phyloP scores from a whole-genome alignment of 805 yeast species.

The Danielia oregonensis region DNA sequence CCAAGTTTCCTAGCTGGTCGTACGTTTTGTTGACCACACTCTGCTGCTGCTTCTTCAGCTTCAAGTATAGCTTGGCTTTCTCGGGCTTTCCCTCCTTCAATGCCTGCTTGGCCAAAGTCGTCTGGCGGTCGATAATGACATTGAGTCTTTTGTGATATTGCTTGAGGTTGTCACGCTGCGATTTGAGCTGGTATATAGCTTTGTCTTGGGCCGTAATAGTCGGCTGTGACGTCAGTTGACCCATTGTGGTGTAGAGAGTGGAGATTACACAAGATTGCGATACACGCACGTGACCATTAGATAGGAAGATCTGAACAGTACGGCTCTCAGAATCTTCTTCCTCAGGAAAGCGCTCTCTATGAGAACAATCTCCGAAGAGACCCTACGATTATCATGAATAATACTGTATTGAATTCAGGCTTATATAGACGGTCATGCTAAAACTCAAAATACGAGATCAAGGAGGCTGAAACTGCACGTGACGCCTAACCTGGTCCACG shows the following conservation, averaged over 20 bases:
- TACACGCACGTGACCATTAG: constrained; percentile 1
- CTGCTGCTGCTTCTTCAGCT: constrained; percentile 80
- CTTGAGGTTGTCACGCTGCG: constrained; percentile 80
- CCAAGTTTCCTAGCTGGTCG: constrained; percentile 75
- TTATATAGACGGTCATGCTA: too few species aligned
- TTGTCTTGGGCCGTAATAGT: constrained; percentile 79
- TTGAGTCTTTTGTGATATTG: constrained; percentile 65
- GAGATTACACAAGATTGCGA: neutral
- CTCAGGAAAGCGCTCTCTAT: too few species aligned
- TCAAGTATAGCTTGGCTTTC: constrained; percentile 65
- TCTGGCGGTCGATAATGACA: constrained; percentile 58
- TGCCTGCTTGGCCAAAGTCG: constrained; percentile 53
- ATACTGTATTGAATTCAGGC: too few species aligned
- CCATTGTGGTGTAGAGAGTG: constrained; percentile 24
- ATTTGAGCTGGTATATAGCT: constrained; percentile 81
- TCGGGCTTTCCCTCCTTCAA: constrained; percentile 50
- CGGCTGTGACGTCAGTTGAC: constrained; percentile 44
- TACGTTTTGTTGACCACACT: constrained; percentile 66
- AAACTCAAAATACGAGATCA: too few species aligned
- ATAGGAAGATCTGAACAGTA: too few species aligned
- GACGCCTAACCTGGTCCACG: too few species aligned
- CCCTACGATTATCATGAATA: too few species aligned
- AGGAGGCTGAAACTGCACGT: too few species aligned
- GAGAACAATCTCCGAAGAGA: too few species aligned
- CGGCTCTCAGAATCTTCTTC: too few species aligned